Base-by-base conservation (phyloP, 345 rosid species). In the Aegle marmelos region DNA sequence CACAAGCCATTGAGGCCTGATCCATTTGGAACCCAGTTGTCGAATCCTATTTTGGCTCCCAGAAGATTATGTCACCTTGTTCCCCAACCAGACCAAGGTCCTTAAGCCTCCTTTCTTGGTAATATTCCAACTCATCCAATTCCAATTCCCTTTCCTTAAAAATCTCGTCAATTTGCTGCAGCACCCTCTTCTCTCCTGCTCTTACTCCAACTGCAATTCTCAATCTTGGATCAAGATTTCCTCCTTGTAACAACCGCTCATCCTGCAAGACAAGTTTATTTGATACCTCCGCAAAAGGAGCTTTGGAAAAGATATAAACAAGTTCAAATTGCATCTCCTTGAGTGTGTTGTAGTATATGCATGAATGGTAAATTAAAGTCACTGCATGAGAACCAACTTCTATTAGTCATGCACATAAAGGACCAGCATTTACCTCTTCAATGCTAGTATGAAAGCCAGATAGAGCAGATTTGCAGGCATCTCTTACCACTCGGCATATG, bases 1-100 rank as follows among this genome's bases (percentile, higher is more conserved):
- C 72, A 2, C 48, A 37, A 27, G 36, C 48, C 27, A n/a, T 28
- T 50, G 14, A 45, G 50, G 50, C 50, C 17, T 45, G 57, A 39
- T 30, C 28, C 34, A 56, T 31, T 30, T 45, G 61, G 60, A 24
- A 57, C 56, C 21, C 39, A 31, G 30, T 45, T 33, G 70, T 16
- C 67, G 57, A 9, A 31, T 68, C 81, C 81, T 89, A 85, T 72
- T 86, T 88, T 21, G 79, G 79, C 80, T 93, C 99, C 99, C 99
- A 95, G 81, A 95, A 95, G 78, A 93, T 95, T 76, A 93, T 91
- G 1, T 93, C 99, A n/a, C 98, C 99, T 89, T 92, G 97, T 88
- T 93, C 98, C 6, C 97, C 97, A 70, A 89, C 94, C 39, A 95
- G 88, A 74, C 99, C 99, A 69, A 92, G 97, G 76, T 90, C 96